These are phyloP conservation scores for Gamsiella multidivaricata DNA, from an alignment of 192 early-diverging fungal species.

Conservation along the genomic window DNA sequence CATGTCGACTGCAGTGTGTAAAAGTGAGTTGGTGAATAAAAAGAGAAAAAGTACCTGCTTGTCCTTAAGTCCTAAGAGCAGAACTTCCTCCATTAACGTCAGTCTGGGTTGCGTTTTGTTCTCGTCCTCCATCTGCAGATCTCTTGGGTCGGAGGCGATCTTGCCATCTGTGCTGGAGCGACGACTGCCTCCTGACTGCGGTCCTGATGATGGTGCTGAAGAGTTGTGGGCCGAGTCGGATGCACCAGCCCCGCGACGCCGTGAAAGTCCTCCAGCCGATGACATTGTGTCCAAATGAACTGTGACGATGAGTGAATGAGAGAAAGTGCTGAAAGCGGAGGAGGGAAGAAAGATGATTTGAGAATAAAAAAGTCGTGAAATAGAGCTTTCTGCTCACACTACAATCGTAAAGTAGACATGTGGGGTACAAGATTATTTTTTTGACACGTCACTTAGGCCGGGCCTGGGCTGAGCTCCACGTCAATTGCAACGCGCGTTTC, in stretches of 20 bases:
- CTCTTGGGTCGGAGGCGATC: constrained; percentile 67
- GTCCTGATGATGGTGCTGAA: constrained; percentile 39
- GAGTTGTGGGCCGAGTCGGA: constrained; percentile 32
- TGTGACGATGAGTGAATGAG: background rate
- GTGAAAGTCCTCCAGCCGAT: constrained; percentile 53
- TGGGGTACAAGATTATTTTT: too few species aligned
- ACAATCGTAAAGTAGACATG: too few species aligned
- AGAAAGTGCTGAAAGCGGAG: too few species aligned
- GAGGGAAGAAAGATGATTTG: too few species aligned
- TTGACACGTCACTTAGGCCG: too few species aligned
- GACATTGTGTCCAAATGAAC: constrained; percentile 20
- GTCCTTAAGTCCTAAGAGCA: constrained; percentile 95
- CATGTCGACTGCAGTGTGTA: background rate
- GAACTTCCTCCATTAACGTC: constrained; percentile 95
- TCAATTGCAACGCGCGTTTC: too few species aligned
- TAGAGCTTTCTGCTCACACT: too few species aligned
- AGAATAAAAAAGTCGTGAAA: too few species aligned
- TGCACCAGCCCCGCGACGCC: constrained; percentile 50
- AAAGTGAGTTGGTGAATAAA: background rate
- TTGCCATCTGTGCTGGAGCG: constrained; percentile 46
- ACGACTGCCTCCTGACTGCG: constrained; percentile 27
- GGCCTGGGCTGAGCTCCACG: too few species aligned
- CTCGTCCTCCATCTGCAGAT: constrained; percentile 63
- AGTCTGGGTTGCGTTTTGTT: constrained; percentile 73
- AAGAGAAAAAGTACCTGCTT: constrained; percentile 68